Base-by-base conservation (phyloP, 2,329 filamentous ascomycete genomes). In the Fusarium algeriense region DNA sequence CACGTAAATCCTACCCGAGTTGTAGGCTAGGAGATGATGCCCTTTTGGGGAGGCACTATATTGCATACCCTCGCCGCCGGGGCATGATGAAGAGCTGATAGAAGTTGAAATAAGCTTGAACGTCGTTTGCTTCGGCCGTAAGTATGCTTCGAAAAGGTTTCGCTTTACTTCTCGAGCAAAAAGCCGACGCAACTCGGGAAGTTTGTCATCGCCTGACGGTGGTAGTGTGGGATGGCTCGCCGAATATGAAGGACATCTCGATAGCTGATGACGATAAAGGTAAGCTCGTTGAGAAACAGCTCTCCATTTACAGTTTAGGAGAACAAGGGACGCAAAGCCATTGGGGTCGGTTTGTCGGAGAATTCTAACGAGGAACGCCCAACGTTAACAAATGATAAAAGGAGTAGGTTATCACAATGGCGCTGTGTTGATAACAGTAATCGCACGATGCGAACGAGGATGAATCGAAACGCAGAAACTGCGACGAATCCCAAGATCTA, bases 51-150 rank as follows among this genome's bases (percentile, higher is more conserved):
- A 97, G 64, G 93, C 89, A 69, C 88, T 90, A 80, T 97, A 97
- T 59, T 93, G 92, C 83, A 97, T 93, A 48, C 93, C 93, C 80
- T 97, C 94, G 35, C 93, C 93, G 37, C 92, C 92, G 2, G 93
- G 94, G 68, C 91, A 92, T 26, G 93, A 93, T 3, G 92, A 94
- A 2, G 93, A 95, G 78, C 92, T 95, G 73, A 93, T 93, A 9
- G 92, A 94, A 53, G 91, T 93, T 40, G 93, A 96, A 15, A 97
- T 90, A 55, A 97, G 85, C 77, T 92, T 95, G 76, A 97, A 88
- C 46, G 93, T 84, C 9, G 91, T 95, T 76, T 88, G 86, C 64
- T 82, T 87, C 7, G 93, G 93, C 20, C 91, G 88, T 55, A 94
- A 79, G 78, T 93, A 95, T 38, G 91, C 89, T 73, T 93, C 90